Evolutionary conservation across 148 eudicot genomes (phyloP).

Genomic region (Silene latifolia): DNA sequence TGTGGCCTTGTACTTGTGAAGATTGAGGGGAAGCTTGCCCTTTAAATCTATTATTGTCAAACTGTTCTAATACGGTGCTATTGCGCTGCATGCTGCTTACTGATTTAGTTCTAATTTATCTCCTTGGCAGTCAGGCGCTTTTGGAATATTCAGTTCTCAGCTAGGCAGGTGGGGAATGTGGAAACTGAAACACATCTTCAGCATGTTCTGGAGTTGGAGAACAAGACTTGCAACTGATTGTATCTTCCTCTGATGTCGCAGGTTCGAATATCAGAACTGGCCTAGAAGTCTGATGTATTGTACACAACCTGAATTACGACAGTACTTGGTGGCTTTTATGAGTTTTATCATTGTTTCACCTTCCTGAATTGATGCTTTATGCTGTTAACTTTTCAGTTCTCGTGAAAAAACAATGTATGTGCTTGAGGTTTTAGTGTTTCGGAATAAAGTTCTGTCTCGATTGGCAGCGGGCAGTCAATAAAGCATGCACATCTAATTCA

Average conservation of each 20-base stretch:
- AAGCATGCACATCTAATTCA: no score
- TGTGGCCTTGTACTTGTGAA: background rate
- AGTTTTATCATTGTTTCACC: background rate
- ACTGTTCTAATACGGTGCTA: background rate
- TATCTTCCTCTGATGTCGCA: background rate
- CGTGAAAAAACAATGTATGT: background rate
- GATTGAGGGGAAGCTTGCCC: background rate
- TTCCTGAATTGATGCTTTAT: background rate
- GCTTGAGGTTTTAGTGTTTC: background rate
- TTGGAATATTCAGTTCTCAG: background rate
- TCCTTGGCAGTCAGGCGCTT: background rate
- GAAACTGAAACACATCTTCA: background rate
- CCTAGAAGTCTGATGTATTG: background rate
- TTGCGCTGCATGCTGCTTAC: background rate
- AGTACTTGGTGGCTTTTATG: background rate
- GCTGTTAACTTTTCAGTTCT: background rate
- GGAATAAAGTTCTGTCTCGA: no score
- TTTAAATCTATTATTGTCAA: background rate
- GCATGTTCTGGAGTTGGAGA: background rate
- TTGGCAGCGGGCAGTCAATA: no score
- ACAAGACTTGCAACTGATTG: background rate
- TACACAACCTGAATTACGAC: background rate
- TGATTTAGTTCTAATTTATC: background rate
- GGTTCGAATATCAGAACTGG: background rate
- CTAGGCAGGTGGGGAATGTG: background rate